Percentiles rank a stretch among this genome's conserved stretches.
Evolutionary conservation across 306 rosid species (phyloP).

Genomic region (Lathyrus tuberosus): DNA sequence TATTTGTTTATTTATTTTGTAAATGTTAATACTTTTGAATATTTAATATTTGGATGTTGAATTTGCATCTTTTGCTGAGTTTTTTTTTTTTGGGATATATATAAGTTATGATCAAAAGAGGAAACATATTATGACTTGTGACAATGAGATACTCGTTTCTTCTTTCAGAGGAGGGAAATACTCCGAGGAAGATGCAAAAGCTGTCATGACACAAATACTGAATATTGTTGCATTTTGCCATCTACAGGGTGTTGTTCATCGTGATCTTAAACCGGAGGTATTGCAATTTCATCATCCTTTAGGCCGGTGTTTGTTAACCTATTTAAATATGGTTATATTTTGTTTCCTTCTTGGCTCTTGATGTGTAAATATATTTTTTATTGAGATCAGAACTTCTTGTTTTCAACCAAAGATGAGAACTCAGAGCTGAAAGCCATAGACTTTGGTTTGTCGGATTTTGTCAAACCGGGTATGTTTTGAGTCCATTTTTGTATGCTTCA

Average conservation of each 20-base stretch:
- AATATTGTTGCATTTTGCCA: conserved; percentile 91
- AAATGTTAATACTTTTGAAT: conserved; percentile 23
- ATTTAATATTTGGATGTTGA: conserved; percentile 18
- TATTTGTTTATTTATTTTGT: conserved; percentile 35
- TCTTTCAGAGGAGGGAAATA: conserved; percentile 87
- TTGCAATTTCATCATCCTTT: neutral
- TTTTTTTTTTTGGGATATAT: neutral
- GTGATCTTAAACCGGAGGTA: conserved; percentile 98
- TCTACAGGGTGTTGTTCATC: conserved; percentile 95
- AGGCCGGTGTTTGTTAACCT: conserved; percentile 19
- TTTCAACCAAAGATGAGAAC: conserved; percentile 75
- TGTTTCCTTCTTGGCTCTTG: conserved; percentile 12
- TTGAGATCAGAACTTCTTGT: conserved; percentile 77
- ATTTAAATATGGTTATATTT: conserved; percentile 10
- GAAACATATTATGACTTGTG: conserved; percentile 18
- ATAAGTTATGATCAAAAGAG: conserved; percentile 8
- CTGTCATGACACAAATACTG: conserved; percentile 73
- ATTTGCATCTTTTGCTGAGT: neutral
- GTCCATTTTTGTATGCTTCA: neutral
- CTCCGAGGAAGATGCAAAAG: conserved; percentile 89
- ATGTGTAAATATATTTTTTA: conserved; percentile 15
- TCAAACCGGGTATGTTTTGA: conserved; percentile 68
- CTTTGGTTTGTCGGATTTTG: conserved; percentile 95
- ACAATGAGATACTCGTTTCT: conserved; percentile 27
- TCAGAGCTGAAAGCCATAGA: conserved; percentile 93